phyloP scores from a whole-genome alignment of 768 basidiomycete species.

The Mycena galericulata region DNA sequence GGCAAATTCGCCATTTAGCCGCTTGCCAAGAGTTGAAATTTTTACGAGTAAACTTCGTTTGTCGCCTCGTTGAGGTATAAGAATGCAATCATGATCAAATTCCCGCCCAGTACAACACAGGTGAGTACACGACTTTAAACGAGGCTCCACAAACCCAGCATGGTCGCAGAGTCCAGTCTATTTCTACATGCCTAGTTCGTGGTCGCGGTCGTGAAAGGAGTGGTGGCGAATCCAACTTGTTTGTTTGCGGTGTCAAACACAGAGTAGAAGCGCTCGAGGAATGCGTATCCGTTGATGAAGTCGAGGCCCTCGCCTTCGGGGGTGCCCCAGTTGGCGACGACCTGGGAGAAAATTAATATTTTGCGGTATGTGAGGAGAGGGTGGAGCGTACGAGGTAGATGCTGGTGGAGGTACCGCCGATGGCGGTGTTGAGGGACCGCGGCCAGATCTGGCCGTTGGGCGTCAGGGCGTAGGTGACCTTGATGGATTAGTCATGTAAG shows the following conservation, averaged over 20 bases:
- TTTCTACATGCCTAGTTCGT: conserved; percentile 14
- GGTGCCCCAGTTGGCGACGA: conserved; percentile 54
- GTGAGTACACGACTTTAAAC: neutral
- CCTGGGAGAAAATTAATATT: neutral
- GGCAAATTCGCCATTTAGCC: too few species aligned
- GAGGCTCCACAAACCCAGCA: conserved; percentile 10
- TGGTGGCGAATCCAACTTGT: conserved; percentile 69
- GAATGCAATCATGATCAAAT: too few species aligned
- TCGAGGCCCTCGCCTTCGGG: too few species aligned
- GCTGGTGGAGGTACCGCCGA: conserved; percentile 50
- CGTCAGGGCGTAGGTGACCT: conserved; percentile 51
- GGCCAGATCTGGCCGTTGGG: conserved; percentile 55
- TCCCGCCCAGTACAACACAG: too few species aligned
- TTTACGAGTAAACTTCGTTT: too few species aligned
- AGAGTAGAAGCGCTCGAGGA: too few species aligned
- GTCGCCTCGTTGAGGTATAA: too few species aligned
- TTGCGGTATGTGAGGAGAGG: neutral
- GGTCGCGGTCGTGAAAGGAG: conserved; percentile 19
- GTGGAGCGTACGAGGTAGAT: conserved; percentile 53
- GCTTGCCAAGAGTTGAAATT: too few species aligned
- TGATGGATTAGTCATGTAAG: neutral
- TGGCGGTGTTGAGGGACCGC: conserved; percentile 53
- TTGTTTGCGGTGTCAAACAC: too few species aligned
- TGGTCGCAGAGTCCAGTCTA: neutral
- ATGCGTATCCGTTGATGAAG: too few species aligned